A percentile compares a stretch with the other conserved stretches of the same genome.
Evolutionary conservation across 257 asterid species (phyloP).

Genomic region (Linaria vulgaris): DNA sequence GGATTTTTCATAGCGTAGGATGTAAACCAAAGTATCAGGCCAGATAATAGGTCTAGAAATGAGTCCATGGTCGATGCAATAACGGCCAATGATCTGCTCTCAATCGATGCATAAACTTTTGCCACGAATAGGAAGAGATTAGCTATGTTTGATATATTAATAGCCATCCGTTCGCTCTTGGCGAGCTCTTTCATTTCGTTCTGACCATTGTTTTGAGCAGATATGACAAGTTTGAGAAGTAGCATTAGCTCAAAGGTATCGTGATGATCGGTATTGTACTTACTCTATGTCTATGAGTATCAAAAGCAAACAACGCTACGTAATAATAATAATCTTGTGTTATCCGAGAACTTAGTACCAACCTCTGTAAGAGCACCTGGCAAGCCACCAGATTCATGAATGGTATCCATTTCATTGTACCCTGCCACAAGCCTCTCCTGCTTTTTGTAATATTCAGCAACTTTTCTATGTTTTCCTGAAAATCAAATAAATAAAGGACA

Average conservation of each 20-base stretch:
- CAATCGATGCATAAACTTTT: slow-evolving; percentile 34
- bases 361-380: slow-evolving; percentile 72
- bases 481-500: background rate
- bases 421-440: slow-evolving; percentile 77
- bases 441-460: slow-evolving; percentile 78
- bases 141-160: slow-evolving; percentile 33
- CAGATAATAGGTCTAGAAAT: slow-evolving; percentile 36
- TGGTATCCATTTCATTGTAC: slow-evolving; percentile 77
- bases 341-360: too few species aligned
- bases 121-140: slow-evolving; percentile 34
- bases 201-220: slow-evolving; percentile 31
- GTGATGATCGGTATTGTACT: slow-evolving; percentile 4
- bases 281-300: background rate
- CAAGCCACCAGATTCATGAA: slow-evolving; percentile 60
- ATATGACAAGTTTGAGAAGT: too few species aligned
- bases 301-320: background rate
- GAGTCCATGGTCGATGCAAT: slow-evolving; percentile 42
- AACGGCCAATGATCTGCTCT: slow-evolving; percentile 39
- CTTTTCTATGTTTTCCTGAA: slow-evolving; percentile 59
- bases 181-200: slow-evolving; percentile 31
- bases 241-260: background rate
- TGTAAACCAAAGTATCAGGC: slow-evolving; percentile 40
- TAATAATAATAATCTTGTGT: too few species aligned
- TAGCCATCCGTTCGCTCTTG: slow-evolving; percentile 33
- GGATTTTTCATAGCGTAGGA: slow-evolving; percentile 36